These are phyloP conservation scores for Radiomyces spectabilis DNA, from an alignment of 192 early-diverging fungal species.

Conservation along the genomic window DNA sequence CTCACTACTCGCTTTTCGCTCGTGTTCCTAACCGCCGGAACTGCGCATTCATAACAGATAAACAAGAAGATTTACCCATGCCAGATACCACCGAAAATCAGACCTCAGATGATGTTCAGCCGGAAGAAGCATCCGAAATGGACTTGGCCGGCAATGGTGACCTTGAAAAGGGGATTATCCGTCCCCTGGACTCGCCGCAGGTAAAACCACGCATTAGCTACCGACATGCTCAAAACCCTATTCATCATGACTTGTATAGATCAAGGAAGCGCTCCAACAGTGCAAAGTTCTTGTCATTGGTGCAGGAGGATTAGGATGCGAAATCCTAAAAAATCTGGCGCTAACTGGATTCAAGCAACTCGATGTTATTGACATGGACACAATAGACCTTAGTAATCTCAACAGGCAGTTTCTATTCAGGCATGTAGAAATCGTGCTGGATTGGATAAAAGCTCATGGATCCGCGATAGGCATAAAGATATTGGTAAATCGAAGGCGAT, in stretches of 20 bases:
- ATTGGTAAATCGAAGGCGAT: slow-evolving; percentile 73
- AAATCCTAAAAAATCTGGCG: slow-evolving; percentile 77
- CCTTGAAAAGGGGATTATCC: slow-evolving; percentile 5
- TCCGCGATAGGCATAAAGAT: slow-evolving; percentile 44
- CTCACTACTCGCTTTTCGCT: too few relatives aligned
- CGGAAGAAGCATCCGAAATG: too few relatives aligned
- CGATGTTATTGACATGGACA: slow-evolving; percentile 88
- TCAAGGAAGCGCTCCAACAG: slow-evolving; percentile 24
- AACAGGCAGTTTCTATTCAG: slow-evolving; percentile 83
- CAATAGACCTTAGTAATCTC: slow-evolving; percentile 77
- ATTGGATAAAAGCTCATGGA: background rate
- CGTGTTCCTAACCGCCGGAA: too few relatives aligned
- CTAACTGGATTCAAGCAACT: slow-evolving; percentile 74
- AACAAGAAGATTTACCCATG: too few relatives aligned
- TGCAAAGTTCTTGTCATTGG: slow-evolving; percentile 77
- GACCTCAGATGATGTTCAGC: too few relatives aligned
- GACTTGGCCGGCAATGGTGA: too few relatives aligned
- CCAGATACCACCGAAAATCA: too few relatives aligned
- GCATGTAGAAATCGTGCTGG: slow-evolving; percentile 8
- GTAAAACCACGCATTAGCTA: background rate
- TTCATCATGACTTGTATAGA: too few relatives aligned
- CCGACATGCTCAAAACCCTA: background rate
- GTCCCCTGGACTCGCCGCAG: slow-evolving; percentile 4
- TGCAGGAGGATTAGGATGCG: slow-evolving; percentile 79
- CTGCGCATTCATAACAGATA: too few relatives aligned